Conservation (phyloP, 768 basidiomycete species). For the Termitomyces bulborhizus region DNA sequence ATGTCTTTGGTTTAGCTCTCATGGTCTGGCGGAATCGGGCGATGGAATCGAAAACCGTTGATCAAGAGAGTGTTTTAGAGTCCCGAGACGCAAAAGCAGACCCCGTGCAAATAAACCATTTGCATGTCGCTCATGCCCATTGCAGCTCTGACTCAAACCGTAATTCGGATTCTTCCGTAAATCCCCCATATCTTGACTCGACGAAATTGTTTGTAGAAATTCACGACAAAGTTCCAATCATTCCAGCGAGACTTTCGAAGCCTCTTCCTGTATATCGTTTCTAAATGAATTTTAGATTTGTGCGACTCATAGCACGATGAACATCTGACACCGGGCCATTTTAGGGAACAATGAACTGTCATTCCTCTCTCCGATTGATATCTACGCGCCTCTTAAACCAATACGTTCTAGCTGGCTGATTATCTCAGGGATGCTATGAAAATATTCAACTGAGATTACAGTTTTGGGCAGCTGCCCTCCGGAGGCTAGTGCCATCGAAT, state of each 20-base stretch:
- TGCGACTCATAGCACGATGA: neutral
- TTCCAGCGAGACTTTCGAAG: slow-evolving; percentile 14
- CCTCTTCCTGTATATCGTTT: slow-evolving; percentile 9
- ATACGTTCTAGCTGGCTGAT: no score
- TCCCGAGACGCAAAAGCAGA: neutral
- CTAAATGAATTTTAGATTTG: slow-evolving; percentile 3
- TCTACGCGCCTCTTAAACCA: neutral
- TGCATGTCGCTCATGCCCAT: neutral
- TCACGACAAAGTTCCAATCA: neutral
- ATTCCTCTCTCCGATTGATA: neutral
- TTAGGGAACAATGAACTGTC: neutral
- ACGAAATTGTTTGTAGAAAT: neutral
- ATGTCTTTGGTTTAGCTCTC: slow-evolving; percentile 9
- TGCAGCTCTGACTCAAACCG: neutral
- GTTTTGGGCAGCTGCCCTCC: neutral
- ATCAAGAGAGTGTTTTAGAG: slow-evolving; percentile 6
- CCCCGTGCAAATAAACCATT: neutral
- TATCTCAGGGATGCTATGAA: no score
- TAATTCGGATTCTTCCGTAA: slow-evolving; percentile 2
- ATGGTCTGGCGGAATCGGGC: slow-evolving; percentile 10
- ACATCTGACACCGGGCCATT: no score
- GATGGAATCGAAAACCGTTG: neutral
- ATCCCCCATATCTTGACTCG: neutral
- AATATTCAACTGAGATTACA: neutral
- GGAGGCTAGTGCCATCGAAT: neutral